Evolutionary conservation across 139 green algal species (phyloP).

Genomic region (Picochlorum costavermella): DNA sequence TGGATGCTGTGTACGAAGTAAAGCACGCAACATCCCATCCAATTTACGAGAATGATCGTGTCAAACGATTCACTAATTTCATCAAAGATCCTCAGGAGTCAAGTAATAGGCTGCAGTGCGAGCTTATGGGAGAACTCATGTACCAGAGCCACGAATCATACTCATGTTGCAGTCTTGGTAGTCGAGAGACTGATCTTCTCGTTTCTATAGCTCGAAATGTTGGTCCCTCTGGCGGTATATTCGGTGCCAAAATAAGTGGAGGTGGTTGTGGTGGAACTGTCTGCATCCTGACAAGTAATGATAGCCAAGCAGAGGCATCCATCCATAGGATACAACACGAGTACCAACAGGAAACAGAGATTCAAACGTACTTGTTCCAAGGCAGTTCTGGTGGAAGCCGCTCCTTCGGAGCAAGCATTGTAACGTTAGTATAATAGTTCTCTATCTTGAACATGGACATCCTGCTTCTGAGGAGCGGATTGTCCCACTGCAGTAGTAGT

Average conservation of each 20-base stretch:
- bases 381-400: conserved; percentile 25
- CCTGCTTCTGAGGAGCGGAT: no score
- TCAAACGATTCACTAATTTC: conserved; percentile 54
- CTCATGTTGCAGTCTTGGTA: conserved; percentile 54
- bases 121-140: conserved; percentile 86
- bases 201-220: conserved; percentile 23
- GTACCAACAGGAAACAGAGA: conserved; percentile 22
- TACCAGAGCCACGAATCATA: conserved; percentile 70
- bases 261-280: conserved; percentile 76
- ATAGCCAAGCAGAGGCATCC: conserved; percentile 14
- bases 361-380: conserved; percentile 26
- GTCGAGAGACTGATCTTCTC: conserved; percentile 50
- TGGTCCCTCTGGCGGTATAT: conserved; percentile 41
- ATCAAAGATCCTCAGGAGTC: conserved; percentile 16
- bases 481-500: no score
- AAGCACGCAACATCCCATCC: conserved; percentile 58
- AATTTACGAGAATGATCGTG: conserved; percentile 72
- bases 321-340: conserved; percentile 22
- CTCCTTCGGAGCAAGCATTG: conserved; percentile 18
- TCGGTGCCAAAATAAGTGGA: conserved; percentile 90
- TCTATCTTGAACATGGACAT: no score
- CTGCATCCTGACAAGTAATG: conserved; percentile 25
- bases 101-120: conserved; percentile 19
- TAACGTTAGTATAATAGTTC: not conserved
- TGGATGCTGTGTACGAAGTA: conserved; percentile 45